phyloP scores from a whole-genome alignment of 2,329 filamentous ascomycete genomes.

The Herpotrichia juniperi region DNA sequence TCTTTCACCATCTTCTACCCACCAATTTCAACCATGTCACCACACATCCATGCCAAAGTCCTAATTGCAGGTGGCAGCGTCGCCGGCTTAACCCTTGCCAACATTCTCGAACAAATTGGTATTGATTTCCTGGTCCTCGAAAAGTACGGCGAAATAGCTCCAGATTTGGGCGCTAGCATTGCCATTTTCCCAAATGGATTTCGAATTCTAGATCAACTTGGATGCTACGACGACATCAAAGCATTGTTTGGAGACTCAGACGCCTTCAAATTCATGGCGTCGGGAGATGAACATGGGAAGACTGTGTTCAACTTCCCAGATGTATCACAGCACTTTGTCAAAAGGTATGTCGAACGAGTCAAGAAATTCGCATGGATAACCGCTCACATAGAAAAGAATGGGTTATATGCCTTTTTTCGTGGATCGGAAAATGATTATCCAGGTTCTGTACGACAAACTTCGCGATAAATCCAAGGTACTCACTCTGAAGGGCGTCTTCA shows the following conservation, averaged over 20 bases:
- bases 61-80: too few relatives aligned
- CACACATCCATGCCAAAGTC: too few relatives aligned
- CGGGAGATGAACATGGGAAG: too few relatives aligned
- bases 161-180: slow-evolving; percentile 26
- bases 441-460: slow-evolving; percentile 25
- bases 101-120: slow-evolving; percentile 23
- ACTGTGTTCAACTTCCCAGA: too few relatives aligned
- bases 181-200: slow-evolving; percentile 24
- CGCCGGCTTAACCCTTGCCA: too few relatives aligned
- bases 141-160: slow-evolving; percentile 23
- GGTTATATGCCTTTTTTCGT: slow-evolving; percentile 11
- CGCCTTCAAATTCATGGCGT: not conserved
- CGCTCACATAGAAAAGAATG: not conserved
- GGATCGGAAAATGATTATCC: slow-evolving; percentile 24
- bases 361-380: not conserved
- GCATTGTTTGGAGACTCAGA: too few relatives aligned
- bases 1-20: too few relatives aligned
- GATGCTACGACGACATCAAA: slow-evolving; percentile 18
- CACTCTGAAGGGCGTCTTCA: slow-evolving; percentile 15
- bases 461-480: slow-evolving; percentile 24
- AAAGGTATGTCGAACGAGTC: too few relatives aligned
- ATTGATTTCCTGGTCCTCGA: slow-evolving; percentile 34
- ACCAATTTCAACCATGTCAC: too few relatives aligned
- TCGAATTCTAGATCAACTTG: slow-evolving; percentile 32
- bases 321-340: too few relatives aligned